Percentiles rank a stretch among this genome's conserved stretches.
Evolutionary conservation across 192 early-diverging fungal species (phyloP).

Genomic region (Mortierella hygrophila): DNA sequence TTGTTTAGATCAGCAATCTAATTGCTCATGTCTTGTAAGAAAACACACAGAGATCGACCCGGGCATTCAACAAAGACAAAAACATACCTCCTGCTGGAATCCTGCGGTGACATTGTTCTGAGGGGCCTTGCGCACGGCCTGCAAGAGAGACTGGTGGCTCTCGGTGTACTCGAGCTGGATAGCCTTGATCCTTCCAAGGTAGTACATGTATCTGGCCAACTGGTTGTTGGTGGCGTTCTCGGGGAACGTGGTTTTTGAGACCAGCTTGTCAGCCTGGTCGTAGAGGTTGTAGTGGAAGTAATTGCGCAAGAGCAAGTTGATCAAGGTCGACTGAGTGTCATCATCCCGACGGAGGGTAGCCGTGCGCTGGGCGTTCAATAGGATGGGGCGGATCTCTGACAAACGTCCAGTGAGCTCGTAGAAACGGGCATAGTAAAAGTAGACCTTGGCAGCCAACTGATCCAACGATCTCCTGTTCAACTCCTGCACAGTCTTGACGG

Average conservation of each 20-base stretch:
- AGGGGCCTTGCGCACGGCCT: constrained; percentile 97
- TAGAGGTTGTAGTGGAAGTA: constrained; percentile 96
- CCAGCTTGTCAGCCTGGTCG: constrained; percentile 97
- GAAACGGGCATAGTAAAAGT: constrained; percentile 95
- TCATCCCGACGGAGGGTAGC: constrained; percentile 92
- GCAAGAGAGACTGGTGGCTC: constrained; percentile 87
- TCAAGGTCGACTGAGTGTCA: constrained; percentile 84
- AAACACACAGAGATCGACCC: neutral
- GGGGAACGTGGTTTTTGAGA: constrained; percentile 93
- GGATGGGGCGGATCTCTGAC: constrained; percentile 79
- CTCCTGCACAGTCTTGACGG: constrained; percentile 72
- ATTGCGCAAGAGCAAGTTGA: constrained; percentile 93
- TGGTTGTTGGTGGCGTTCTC: constrained; percentile 93
- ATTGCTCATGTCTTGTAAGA: too few relatives aligned
- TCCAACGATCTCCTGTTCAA: constrained; percentile 93
- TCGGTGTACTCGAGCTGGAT: constrained; percentile 97
- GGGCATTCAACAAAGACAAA: neutral
- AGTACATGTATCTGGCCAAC: constrained; percentile 95
- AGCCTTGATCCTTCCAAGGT: constrained; percentile 97
- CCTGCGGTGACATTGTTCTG: constrained; percentile 88
- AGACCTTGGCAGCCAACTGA: constrained; percentile 88
- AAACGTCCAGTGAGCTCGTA: constrained; percentile 82
- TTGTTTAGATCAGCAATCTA: neutral
- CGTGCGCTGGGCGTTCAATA: constrained; percentile 89
- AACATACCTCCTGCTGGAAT: constrained; percentile 90